Percentiles rank a stretch among this genome's conserved stretches.
phyloP scores from a whole-genome alignment of 257 asterid species.

The Przewalskia tangutica region DNA sequence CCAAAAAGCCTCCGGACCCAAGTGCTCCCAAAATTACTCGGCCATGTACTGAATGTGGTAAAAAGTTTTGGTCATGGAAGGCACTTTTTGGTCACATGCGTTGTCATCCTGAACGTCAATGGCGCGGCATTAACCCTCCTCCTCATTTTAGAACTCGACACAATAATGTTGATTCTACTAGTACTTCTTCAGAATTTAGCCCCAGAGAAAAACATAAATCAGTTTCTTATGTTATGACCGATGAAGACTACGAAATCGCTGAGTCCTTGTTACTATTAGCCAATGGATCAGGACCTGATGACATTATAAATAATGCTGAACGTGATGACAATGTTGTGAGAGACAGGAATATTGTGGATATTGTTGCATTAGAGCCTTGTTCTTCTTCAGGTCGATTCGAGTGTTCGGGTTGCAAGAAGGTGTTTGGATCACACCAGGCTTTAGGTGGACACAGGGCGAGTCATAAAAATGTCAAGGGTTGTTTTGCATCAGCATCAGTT shows the following conservation, averaged over 20 bases:
- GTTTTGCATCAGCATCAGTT: slow-evolving; percentile 50
- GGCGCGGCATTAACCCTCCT: slow-evolving; percentile 90
- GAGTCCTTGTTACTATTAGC: slow-evolving; percentile 45
- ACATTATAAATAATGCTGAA: background rate
- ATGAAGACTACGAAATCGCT: slow-evolving; percentile 57
- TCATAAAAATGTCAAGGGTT: slow-evolving; percentile 83
- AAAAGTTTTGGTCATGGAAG: slow-evolving; percentile 62
- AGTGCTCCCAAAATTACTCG: slow-evolving; percentile 43
- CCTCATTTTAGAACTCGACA: slow-evolving; percentile 13
- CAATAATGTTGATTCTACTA: background rate
- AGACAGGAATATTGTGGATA: background rate
- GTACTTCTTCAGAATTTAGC: background rate
- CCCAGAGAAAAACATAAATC: background rate
- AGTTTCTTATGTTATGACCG: slow-evolving; percentile 8
- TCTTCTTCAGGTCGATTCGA: slow-evolving; percentile 27
- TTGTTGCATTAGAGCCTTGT: background rate
- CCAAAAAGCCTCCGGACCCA: slow-evolving; percentile 37
- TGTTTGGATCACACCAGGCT: slow-evolving; percentile 75
- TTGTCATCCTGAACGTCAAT: slow-evolving; percentile 89
- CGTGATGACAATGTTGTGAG: background rate
- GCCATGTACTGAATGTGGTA: slow-evolving; percentile 82
- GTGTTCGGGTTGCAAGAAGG: slow-evolving; percentile 82
- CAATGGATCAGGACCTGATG: slow-evolving; percentile 15
- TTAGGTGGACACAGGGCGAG: slow-evolving; percentile 84
- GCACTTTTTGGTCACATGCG: slow-evolving; percentile 99